Evolutionary conservation across 1,284 basidiomycete genomes (phyloP), one percentile per base, ranked within the genome.

Genomic region (Irpex lacteus): DNA sequence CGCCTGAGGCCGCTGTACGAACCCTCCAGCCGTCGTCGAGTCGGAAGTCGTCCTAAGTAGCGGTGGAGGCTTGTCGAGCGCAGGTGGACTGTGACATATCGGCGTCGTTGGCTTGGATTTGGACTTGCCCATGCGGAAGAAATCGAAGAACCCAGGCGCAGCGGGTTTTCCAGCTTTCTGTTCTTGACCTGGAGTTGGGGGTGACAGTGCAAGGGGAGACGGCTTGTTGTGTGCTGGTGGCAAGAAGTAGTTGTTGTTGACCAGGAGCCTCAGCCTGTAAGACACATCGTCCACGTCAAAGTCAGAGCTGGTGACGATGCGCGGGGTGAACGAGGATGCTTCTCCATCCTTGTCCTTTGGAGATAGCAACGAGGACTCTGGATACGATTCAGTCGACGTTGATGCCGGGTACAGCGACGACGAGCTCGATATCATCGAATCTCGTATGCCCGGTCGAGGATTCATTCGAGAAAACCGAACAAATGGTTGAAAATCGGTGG

Each of bases 161-260:
- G 79, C 72, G 5, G 80, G 68, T 60, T 81, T 82, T 38, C 71
- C 71, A 7, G 79, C 80, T 69, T 83, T 87, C 67, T 74, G 75
- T 36, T 70, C 63, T 2, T 69, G 58, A 15, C 71, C 65, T 61
- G 76, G 70, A 65, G 73, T 74, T 18, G 72, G 69, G 15, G 80
- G 73, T 11, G 84, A 81, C 65, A 91, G 84, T 60, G 87, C 85
- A 50, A 85, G 80, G 1, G 85, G 84, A 7, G 83, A 85, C 2
- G 91, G 91, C 71, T 94, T 94, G 49, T 86, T 81, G 70, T 94
- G 91, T 0, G 92, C 91, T 9, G 91, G 92, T 4, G 91, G 91
- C 49, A 94, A 84, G 72, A 91, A 94, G 72, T 94, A 94, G 71
- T 82, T 92, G 77, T 94, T 94, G 73, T 89, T 90, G 62, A 94